Base-by-base conservation (phyloP, 305 asterid species). In the Ilex paraguariensis region DNA sequence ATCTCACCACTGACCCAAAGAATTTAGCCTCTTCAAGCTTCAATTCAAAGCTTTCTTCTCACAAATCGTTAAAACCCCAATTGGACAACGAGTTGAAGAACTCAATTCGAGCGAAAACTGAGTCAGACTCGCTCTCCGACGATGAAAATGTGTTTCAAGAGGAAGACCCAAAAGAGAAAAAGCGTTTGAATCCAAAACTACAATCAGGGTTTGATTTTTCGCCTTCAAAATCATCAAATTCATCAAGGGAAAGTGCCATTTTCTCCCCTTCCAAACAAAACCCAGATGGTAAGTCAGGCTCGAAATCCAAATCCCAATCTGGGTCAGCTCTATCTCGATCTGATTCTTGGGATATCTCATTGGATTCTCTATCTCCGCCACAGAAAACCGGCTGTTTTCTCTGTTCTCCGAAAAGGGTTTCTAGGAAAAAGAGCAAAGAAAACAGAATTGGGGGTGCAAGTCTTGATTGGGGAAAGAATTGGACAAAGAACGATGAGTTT, bases 391-490 rank as follows among this genome's bases (percentile, higher is more conserved):
- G 97, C n/a, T 91, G 95, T 63, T 85, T 89, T 54, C 64, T 87
- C 81, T 91, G 95, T 69, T 91, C 96, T 45, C 90, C 95, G 0
- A 91, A 80, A 66, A 80, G 59, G 68, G 78, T 31, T 3, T 76
- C 82, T 0, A 79, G 65, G 75, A 87, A 76, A 30, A 88, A 75
- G 81, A 75, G 70, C 46, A 81, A 73, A 53, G 80, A 66, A 53
- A 76, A 60, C 64, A 75, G 67, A 80, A 66, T 78, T 40, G 66
- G 61, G 57, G 81, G 71, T 57, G 48, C 52, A 31, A 75, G 78
- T 59, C 62, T 76, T 64, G 79, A 78, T 48, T 21, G 28, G 28
- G 28, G 28, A 21, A 21, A 21, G 28, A 76, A 77, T 80, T 87
- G 73, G 59, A 71, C 76, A 63, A 69, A 14, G 12, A 14, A 69